Evolutionary conservation across 1,139 yeast genomes (phyloP).

Genomic region (Insectozyma bohioensis): DNA sequence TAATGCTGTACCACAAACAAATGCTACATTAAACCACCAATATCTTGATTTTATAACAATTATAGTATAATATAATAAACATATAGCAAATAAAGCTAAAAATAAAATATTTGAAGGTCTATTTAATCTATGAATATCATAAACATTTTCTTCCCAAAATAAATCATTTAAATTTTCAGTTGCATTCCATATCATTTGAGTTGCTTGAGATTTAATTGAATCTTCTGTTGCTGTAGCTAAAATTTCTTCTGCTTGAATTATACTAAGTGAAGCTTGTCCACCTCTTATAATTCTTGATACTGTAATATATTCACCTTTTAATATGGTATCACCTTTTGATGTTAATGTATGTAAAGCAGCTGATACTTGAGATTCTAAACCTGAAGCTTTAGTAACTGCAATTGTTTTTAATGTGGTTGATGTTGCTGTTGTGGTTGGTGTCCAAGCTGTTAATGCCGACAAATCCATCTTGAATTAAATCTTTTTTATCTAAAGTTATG

Average conservation of each 20-base stretch:
- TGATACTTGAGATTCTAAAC: constrained; percentile 16
- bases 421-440: constrained; percentile 13
- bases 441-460: constrained; percentile 11
- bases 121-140: constrained; percentile 31
- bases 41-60: constrained; percentile 47
- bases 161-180: constrained; percentile 33
- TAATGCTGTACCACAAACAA: constrained; percentile 57
- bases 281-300: constrained; percentile 32
- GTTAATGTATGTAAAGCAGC: constrained; percentile 17
- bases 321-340: constrained; percentile 15
- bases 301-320: constrained; percentile 12
- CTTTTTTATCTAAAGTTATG: no score
- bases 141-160: constrained; percentile 26
- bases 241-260: constrained; percentile 33
- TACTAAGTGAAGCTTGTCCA: constrained; percentile 38
- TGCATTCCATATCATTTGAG: constrained; percentile 30
- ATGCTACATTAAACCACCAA: constrained; percentile 72
- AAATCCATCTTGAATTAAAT: no score
- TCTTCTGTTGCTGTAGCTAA: constrained; percentile 40
- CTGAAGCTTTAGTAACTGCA: constrained; percentile 20
- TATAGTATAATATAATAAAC: constrained; percentile 19
- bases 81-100: constrained; percentile 20
- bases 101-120: constrained; percentile 25
- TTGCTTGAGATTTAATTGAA: constrained; percentile 27
- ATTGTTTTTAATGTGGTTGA: constrained; percentile 13